A percentile compares a stretch with the other conserved stretches of the same genome.
Evolutionary conservation across 2,329 filamentous ascomycete genomes (phyloP).

Genomic region (Pseudocercospora pini-densiflorae): DNA sequence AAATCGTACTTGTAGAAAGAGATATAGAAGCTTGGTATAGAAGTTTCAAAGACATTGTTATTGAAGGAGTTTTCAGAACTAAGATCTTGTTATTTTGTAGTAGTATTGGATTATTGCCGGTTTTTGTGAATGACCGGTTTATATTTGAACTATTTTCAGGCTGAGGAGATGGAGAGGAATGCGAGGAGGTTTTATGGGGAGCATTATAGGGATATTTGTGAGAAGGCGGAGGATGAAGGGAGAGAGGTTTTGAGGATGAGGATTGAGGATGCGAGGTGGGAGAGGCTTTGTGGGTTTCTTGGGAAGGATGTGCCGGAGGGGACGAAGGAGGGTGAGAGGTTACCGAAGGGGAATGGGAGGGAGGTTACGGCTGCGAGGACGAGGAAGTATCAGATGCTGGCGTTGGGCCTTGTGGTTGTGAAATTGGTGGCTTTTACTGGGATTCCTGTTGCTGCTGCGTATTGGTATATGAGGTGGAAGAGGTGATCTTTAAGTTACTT

Average conservation of each 20-base stretch:
- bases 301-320: constrained; percentile 8
- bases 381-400: not conserved
- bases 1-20: constrained; percentile 31
- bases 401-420: not conserved
- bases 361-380: not conserved
- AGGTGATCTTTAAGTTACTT: not conserved
- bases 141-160: not conserved
- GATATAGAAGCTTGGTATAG: constrained; percentile 18
- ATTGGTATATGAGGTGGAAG: not conserved
- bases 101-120: not conserved
- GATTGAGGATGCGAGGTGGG: constrained; percentile 15
- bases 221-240: constrained; percentile 8
- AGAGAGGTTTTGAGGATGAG: constrained; percentile 18
- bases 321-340: not conserved
- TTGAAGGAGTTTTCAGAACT: not conserved
- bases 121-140: not conserved
- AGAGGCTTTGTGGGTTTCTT: constrained; percentile 21
- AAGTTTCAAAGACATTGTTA: not conserved
- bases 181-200: constrained; percentile 13
- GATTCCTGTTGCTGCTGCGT: not conserved
- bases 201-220: constrained; percentile 18
- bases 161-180: constrained; percentile 22
- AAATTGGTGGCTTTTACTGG: not conserved
- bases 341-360: not conserved
- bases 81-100: not conserved